Evolutionary conservation across 495 filamentous ascomycete genomes (phyloP).

Genomic region (Aspergillus steynii): DNA sequence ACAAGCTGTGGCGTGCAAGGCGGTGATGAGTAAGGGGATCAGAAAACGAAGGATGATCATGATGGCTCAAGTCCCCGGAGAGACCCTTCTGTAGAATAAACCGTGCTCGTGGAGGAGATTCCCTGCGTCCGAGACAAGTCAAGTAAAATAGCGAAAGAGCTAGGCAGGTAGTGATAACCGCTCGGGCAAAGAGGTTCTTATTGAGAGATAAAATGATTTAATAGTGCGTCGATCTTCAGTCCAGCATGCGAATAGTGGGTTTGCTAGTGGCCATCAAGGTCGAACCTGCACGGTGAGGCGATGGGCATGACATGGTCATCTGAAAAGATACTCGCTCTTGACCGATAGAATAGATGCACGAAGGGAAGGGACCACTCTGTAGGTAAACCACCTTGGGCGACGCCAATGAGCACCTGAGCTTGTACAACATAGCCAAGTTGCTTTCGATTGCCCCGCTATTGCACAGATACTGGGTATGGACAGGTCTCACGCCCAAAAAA

Average conservation of each 20-base stretch:
- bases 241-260: neutral
- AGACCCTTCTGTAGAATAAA: neutral
- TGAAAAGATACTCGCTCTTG: neutral
- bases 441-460: neutral
- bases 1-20: conserved; percentile 1
- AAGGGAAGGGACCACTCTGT: neutral
- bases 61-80: neutral
- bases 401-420: too few relatives aligned
- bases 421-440: too few relatives aligned
- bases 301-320: neutral
- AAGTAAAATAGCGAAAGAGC: neutral
- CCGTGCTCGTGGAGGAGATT: too few relatives aligned
- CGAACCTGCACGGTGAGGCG: neutral
- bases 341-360: neutral
- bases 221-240: neutral
- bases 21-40: conserved; percentile 5
- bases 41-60: neutral
- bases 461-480: neutral
- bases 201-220: neutral
- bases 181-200: neutral
- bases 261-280: neutral
- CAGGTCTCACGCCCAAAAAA: neutral
- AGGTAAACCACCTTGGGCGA: too few relatives aligned
- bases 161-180: neutral
- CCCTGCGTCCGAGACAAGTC: neutral